Evolutionary conservation across 2,329 filamentous ascomycete genomes (phyloP), one percentile per base, ranked within the genome.

Genomic region (Ophiosphaerella herpotricha): DNA sequence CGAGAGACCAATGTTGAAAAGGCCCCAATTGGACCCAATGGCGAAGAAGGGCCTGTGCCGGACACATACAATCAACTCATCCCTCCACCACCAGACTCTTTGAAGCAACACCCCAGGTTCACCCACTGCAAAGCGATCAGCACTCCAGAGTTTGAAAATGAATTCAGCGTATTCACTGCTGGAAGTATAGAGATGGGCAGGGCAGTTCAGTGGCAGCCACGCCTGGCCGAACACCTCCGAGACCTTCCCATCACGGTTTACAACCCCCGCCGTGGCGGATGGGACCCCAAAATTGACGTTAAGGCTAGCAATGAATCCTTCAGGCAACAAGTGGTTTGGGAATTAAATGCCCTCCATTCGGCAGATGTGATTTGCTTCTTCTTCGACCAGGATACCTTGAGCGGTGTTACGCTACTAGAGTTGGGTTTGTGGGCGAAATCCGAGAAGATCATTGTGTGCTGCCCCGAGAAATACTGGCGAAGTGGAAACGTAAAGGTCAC

Each of bases 401-500:
- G 83, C 7, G 81, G 82, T 1, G 76, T 87, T 23, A 84, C 80
- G 31, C 67, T 88, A 61, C 68, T 87, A 38, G 85, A 88, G 70
- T 67, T 88, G 14, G 85, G 85, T 0, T 69, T 88, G 4, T 80
- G 73, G 40, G 78, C 78, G 2, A 38, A 58, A 13, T 57, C 70
- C 1, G 71, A 70, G 1, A 82, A 78, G 61, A 74, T 77, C 1
- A 70, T 87, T 9, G 83, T 86, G 0, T 79, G 80, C 36, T 84
- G 80, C 39, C 74, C 77, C 1, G 65, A 74, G 21, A 76, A 75
- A 0, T 88, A 82, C 58, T 77, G 69, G 69, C 85, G 85, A 65
- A 75, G 75, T n/a, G 85, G 83, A 0, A 86, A 88, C 55, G 82
- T 88, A 29, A 74, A 82, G 59, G 71, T 84, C 12, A 77, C 85